Evolutionary conservation across 2,329 filamentous ascomycete species (phyloP).

Genomic region (Xylaria sp.): DNA sequence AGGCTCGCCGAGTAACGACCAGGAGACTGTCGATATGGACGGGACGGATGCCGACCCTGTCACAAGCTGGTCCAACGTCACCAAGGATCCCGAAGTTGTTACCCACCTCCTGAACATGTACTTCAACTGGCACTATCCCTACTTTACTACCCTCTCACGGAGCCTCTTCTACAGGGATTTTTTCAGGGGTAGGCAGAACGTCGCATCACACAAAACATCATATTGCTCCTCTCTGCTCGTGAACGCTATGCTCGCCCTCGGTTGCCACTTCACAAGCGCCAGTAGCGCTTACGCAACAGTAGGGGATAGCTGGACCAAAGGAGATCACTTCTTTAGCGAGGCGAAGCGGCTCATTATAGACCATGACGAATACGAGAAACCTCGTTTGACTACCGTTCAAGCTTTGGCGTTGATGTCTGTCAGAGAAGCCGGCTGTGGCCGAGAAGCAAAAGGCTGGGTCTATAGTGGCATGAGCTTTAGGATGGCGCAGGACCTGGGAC

Average conservation of each 20-base stretch:
- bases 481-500: constrained; percentile 92
- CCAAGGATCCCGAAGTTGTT: constrained; percentile 77
- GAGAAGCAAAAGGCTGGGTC: constrained; percentile 96
- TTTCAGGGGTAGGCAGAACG: constrained; percentile 67
- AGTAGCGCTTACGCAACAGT: constrained; percentile 72
- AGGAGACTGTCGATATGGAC: constrained; percentile 53
- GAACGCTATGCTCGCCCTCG: constrained; percentile 90
- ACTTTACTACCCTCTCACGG: constrained; percentile 90
- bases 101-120: constrained; percentile 95
- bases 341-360: constrained; percentile 88
- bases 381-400: constrained; percentile 87
- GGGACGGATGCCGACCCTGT: constrained; percentile 69
- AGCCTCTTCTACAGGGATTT: constrained; percentile 88
- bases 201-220: constrained; percentile 59
- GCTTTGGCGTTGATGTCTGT: constrained; percentile 96
- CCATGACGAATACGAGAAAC: constrained; percentile 91
- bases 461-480: constrained; percentile 98
- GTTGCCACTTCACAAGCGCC: constrained; percentile 88
- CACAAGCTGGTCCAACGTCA: constrained; percentile 87
- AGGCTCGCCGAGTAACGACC: constrained; percentile 47
- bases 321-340: constrained; percentile 95
- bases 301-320: constrained; percentile 82
- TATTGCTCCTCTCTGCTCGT: constrained; percentile 92
- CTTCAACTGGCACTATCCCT: constrained; percentile 97
- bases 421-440: constrained; percentile 89